These are phyloP conservation scores for Hanseniaspora sp. DNA, from an alignment of 1,139 yeast species.

Conservation along the genomic window DNA sequence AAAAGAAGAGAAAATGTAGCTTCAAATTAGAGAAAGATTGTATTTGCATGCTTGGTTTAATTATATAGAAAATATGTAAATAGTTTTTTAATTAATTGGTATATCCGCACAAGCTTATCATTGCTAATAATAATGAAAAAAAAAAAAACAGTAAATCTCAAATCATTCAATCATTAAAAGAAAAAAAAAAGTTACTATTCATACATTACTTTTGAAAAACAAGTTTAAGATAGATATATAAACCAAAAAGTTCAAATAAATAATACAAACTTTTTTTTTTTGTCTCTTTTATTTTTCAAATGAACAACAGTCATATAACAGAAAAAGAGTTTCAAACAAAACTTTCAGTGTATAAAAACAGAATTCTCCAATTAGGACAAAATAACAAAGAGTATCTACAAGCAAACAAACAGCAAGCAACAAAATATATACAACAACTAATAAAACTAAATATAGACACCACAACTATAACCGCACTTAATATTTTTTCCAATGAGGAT, in stretches of 20 bases:
- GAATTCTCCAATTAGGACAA: conserved; percentile 7
- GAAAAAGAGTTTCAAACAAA: conserved; percentile 6
- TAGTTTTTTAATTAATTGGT: no score
- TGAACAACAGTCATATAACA: neutral
- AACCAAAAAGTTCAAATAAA: no score
- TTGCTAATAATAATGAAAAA: no score
- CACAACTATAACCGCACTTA: conserved; percentile 1
- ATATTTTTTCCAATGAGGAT: conserved; percentile 8
- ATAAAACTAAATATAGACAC: conserved; percentile 7
- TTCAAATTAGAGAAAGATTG: no score
- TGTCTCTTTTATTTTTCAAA: no score
- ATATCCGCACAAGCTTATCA: no score
- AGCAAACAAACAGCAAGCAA: conserved; percentile 7
- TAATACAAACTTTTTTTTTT: no score
- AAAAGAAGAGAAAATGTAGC: neutral
- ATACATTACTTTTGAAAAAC: neutral
- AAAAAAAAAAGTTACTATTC: neutral
- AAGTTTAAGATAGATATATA: no score
- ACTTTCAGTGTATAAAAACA: conserved; percentile 8
- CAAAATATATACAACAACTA: conserved; percentile 5
- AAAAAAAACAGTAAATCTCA: no score
- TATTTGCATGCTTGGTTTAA: no score
- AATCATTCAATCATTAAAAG: no score
- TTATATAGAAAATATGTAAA: no score
- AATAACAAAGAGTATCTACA: conserved; percentile 5